phyloP scores from a whole-genome alignment of 2,329 filamentous ascomycete species.

The Truncatella angustata region DNA sequence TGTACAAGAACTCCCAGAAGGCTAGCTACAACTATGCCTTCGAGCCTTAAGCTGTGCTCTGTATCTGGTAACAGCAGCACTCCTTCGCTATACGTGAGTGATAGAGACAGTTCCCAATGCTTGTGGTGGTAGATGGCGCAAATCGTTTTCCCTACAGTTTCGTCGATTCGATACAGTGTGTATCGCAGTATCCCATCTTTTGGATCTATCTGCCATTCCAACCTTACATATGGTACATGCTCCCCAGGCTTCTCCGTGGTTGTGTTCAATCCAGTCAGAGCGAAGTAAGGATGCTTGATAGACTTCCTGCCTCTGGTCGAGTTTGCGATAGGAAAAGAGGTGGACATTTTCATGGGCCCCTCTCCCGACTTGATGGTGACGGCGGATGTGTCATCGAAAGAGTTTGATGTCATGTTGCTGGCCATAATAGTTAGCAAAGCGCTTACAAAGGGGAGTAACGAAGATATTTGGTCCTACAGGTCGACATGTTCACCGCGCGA shows the following conservation, averaged over 20 bases:
- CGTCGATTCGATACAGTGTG: not conserved
- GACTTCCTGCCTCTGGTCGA: not conserved
- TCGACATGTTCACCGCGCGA: not conserved
- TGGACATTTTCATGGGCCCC: not conserved
- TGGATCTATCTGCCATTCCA: not conserved
- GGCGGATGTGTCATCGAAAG: not conserved
- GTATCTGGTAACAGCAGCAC: not conserved
- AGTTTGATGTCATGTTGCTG: not conserved
- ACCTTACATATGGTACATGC: no score
- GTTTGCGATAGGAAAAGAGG: not conserved
- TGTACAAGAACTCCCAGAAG: not conserved
- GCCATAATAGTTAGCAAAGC: not conserved
- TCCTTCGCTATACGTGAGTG: not conserved
- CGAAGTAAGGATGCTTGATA: not conserved
- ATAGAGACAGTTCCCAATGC: not conserved
- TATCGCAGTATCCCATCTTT: not conserved
- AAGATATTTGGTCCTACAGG: not conserved
- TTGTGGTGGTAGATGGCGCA: not conserved
- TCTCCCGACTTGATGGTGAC: not conserved
- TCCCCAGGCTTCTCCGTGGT: not conserved
- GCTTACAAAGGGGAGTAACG: not conserved
- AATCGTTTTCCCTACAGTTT: not conserved
- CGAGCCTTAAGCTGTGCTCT: not conserved
- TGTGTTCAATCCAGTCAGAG: not conserved
- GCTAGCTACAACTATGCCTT: not conserved